These are phyloP conservation scores for Teunomyces stri DNA, from an alignment of 805 yeast species.

Conservation along the genomic window DNA sequence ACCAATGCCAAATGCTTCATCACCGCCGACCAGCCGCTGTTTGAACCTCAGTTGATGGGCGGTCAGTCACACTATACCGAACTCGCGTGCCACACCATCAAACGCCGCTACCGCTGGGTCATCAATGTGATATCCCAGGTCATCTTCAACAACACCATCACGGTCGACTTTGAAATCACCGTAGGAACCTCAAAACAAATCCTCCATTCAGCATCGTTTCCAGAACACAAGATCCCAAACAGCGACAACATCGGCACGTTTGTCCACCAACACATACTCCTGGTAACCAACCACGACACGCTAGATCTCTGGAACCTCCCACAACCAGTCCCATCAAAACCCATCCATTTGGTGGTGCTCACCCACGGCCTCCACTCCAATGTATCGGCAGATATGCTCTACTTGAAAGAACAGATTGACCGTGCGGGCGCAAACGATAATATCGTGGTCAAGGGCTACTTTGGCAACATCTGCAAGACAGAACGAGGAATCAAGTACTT, in stretches of 20 bases:
- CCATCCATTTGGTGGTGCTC: conserved; percentile 77
- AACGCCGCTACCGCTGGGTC: conserved; percentile 64
- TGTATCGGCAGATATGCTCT: conserved; percentile 85
- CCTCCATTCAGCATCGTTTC: conserved; percentile 28
- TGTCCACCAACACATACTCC: conserved; percentile 27
- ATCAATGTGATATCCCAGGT: conserved; percentile 81
- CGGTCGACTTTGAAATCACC: conserved; percentile 62
- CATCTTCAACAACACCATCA: conserved; percentile 66
- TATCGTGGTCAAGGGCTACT: conserved; percentile 76
- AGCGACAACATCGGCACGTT: conserved; percentile 30
- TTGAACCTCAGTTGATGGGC: conserved; percentile 68
- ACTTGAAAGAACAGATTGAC: conserved; percentile 77
- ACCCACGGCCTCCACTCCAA: conserved; percentile 95
- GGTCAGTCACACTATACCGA: conserved; percentile 63
- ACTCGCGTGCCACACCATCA: conserved; percentile 61
- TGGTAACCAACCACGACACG: conserved; percentile 57
- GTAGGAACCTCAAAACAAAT: conserved; percentile 47
- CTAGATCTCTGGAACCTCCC: conserved; percentile 76
- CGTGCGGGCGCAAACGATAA: conserved; percentile 49
- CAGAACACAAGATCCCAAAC: conserved; percentile 18
- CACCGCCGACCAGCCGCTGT: conserved; percentile 75
- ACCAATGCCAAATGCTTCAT: conserved; percentile 53
- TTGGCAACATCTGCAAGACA: conserved; percentile 82
- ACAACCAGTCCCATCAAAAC: conserved; percentile 41
- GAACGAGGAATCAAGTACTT: conserved; percentile 83